A percentile compares a stretch with the other conserved stretches of the same genome.
These are phyloP conservation scores for Pelargonium citronellum DNA, from an alignment of 441 rosid genomes.

Conservation along the genomic window DNA sequence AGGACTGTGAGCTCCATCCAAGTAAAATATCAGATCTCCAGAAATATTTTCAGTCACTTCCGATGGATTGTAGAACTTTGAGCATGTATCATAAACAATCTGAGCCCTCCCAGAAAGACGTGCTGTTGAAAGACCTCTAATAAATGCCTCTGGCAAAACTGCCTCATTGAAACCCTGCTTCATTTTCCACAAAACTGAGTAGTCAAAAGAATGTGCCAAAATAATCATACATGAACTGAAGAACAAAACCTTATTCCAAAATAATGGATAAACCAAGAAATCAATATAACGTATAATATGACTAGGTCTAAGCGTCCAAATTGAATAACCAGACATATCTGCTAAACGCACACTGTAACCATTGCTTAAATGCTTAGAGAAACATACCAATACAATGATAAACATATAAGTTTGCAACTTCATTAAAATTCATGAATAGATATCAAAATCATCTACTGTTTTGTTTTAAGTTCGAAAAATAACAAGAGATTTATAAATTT, in stretches of 20 bases:
- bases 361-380: too few species aligned
- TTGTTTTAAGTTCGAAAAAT: too few species aligned
- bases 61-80: slow-evolving; percentile 30
- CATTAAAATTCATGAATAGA: too few species aligned
- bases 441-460: too few species aligned
- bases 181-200: slow-evolving; percentile 16
- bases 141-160: slow-evolving; percentile 50
- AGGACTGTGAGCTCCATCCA: slow-evolving; percentile 96
- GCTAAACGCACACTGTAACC: too few species aligned
- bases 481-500: too few species aligned
- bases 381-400: too few species aligned
- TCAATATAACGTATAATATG: too few species aligned
- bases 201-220: slow-evolving; percentile 9
- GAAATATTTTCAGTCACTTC: slow-evolving; percentile 27
- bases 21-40: slow-evolving; percentile 68
- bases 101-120: slow-evolving; percentile 77
- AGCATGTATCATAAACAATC: slow-evolving; percentile 46
- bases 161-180: slow-evolving; percentile 35
- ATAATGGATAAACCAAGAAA: too few species aligned
- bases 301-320: too few species aligned
- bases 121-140: slow-evolving; percentile 74
- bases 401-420: too few species aligned
- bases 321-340: too few species aligned
- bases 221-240: background rate
- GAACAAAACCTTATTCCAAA: background rate